Percentiles rank a stretch among this genome's conserved stretches.
phyloP scores from a whole-genome alignment of 805 yeast genomes.

The Ogataea parapolymorpha region DNA sequence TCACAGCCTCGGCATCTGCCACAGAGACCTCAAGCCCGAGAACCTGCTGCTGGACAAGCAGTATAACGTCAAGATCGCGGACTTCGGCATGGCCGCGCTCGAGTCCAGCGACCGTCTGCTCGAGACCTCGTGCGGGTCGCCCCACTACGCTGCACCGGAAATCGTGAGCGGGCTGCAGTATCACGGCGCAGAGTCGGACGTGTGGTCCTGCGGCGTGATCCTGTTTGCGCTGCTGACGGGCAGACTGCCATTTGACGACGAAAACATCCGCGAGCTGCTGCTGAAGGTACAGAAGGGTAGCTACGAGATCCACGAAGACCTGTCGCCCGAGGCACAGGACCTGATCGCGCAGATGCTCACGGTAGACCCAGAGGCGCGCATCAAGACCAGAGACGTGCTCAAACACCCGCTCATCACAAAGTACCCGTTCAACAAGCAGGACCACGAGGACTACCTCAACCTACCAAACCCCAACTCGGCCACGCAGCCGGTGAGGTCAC shows the following conservation, averaged over 20 bases:
- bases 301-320: constrained; percentile 75
- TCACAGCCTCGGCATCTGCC: constrained; percentile 69
- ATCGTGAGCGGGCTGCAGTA: constrained; percentile 92
- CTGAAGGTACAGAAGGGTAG: constrained; percentile 89
- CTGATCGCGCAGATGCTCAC: constrained; percentile 75
- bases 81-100: constrained; percentile 98
- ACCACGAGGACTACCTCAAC: constrained; percentile 31
- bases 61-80: constrained; percentile 92
- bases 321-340: constrained; percentile 84
- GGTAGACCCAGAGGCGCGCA: constrained; percentile 78
- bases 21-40: constrained; percentile 78
- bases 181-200: constrained; percentile 96
- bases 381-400: constrained; percentile 71
- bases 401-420: constrained; percentile 78
- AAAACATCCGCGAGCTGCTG: constrained; percentile 80
- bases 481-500: constrained; percentile 45
- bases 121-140: constrained; percentile 97
- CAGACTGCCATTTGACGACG: constrained; percentile 95
- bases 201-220: constrained; percentile 98
- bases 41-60: constrained; percentile 75
- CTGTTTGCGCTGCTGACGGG: constrained; percentile 92
- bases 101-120: constrained; percentile 75
- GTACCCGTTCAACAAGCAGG: constrained; percentile 51
- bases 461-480: constrained; percentile 58
- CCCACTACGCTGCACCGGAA: constrained; percentile 98